A percentile compares a stretch with the other conserved stretches of the same genome.
Evolutionary conservation across 1,284 basidiomycete species (phyloP).

Genomic region (Papiliotrema terrestris): DNA sequence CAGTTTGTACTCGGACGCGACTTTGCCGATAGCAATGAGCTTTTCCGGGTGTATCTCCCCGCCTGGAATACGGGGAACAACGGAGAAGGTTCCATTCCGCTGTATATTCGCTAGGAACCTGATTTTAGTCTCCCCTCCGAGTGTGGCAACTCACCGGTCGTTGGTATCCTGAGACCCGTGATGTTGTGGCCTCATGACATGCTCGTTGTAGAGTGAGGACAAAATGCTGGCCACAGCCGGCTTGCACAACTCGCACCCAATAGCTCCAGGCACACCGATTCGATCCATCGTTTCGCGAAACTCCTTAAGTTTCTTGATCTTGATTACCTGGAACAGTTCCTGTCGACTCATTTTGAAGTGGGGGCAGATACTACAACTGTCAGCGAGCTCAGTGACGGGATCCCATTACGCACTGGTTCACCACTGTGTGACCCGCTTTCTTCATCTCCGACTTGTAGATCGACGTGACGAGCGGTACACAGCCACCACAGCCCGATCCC

Average conservation of each 20-base stretch:
- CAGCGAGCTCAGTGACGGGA: neutral
- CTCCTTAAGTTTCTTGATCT: constrained; percentile 62
- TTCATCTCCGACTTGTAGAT: constrained; percentile 67
- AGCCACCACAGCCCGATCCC: constrained; percentile 71
- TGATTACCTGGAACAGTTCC: constrained; percentile 67
- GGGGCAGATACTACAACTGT: constrained; percentile 55
- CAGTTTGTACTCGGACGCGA: constrained; percentile 65
- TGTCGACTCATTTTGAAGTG: constrained; percentile 67
- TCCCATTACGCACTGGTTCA: constrained; percentile 46
- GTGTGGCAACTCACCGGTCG: constrained; percentile 32
- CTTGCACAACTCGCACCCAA: constrained; percentile 72
- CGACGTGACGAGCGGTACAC: constrained; percentile 58
- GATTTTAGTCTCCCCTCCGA: neutral
- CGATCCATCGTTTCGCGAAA: constrained; percentile 59
- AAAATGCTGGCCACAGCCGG: constrained; percentile 67
- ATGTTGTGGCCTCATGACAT: constrained; percentile 62
- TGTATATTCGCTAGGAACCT: constrained; percentile 70
- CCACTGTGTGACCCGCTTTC: constrained; percentile 62
- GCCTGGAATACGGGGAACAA: constrained; percentile 61
- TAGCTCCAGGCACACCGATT: constrained; percentile 54
- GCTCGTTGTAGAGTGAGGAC: constrained; percentile 61
- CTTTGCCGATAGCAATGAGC: constrained; percentile 64
- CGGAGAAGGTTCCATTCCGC: constrained; percentile 68
- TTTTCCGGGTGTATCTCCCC: constrained; percentile 62
- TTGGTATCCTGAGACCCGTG: constrained; percentile 59